Conservation (phyloP, 768 basidiomycete genomes). For the Xerocomellus dryophilus region DNA sequence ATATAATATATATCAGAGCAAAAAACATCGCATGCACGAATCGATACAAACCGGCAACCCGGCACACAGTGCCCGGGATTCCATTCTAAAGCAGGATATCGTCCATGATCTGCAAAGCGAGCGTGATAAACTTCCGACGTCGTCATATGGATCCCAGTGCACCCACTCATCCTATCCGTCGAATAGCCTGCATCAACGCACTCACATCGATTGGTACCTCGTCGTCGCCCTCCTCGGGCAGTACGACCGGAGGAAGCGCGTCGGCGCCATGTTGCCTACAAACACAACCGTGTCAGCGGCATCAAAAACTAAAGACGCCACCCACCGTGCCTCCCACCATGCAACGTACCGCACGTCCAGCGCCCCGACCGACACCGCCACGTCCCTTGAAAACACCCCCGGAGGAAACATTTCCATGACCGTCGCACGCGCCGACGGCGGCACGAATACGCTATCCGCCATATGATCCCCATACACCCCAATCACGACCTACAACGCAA, state of each 20-base stretch:
- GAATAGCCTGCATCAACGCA: background rate
- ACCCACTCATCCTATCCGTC: background rate
- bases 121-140: no score
- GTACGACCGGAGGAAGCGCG: constrained; percentile 30
- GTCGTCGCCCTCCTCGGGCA: background rate
- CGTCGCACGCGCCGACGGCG: constrained; percentile 53
- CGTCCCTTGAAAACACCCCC: constrained; percentile 61
- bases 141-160: no score
- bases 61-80: no score
- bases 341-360: constrained; percentile 57
- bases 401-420: constrained; percentile 77
- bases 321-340: constrained; percentile 47
- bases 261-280: constrained; percentile 37
- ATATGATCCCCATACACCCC: constrained; percentile 61
- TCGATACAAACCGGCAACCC: no score
- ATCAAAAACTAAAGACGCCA: background rate
- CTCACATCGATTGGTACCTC: background rate
- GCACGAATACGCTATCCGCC: constrained; percentile 70
- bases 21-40: no score
- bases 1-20: no score
- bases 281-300: background rate
- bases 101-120: no score
- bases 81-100: no score
- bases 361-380: constrained; percentile 52
- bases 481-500: constrained; percentile 49